Percentiles rank a stretch among this genome's conserved stretches.
These are phyloP conservation scores for Neonectria coccinea DNA, from an alignment of 2,329 filamentous ascomycete species.

Conservation along the genomic window DNA sequence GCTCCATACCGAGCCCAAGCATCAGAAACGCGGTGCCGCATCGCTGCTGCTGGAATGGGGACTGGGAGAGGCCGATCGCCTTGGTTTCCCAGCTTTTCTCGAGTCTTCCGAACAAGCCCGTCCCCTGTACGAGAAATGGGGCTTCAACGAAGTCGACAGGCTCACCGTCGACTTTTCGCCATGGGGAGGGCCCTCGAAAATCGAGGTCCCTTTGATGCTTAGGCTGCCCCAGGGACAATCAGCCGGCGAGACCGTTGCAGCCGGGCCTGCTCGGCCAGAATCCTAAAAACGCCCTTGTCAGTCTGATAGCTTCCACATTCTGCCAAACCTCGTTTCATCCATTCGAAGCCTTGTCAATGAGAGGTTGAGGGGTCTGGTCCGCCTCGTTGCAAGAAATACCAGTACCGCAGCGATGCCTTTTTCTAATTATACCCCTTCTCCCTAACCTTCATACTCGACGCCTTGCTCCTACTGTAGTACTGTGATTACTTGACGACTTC, in stretches of 20 bases:
- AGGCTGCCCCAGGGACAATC: constrained; percentile 26
- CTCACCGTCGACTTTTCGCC: constrained; percentile 44
- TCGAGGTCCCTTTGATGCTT: constrained; percentile 42
- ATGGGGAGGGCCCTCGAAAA: constrained; percentile 45
- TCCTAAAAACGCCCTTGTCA: neutral
- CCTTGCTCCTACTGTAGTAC: neutral
- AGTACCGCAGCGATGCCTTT: constrained; percentile 4
- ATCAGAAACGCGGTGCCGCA: constrained; percentile 52
- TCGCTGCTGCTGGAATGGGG: constrained; percentile 51
- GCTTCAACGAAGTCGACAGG: constrained; percentile 49
- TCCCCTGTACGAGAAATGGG: constrained; percentile 51
- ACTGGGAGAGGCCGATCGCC: constrained; percentile 51
- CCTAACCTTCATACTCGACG: neutral
- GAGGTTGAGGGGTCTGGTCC: neutral
- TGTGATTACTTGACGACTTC: constrained; percentile 2
- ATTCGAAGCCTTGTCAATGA: neutral
- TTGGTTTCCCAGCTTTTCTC: constrained; percentile 52
- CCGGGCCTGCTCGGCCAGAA: neutral
- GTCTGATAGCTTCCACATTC: neutral
- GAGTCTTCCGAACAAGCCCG: constrained; percentile 51
- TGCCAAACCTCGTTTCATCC: neutral
- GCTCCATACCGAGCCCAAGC: constrained; percentile 53
- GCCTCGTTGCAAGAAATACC: neutral
- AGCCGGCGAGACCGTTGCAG: neutral
- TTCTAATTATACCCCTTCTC: constrained; percentile 2